Evolutionary conservation across 2,329 filamentous ascomycete genomes (phyloP).

Genomic region (Hypoxylon rubiginosum): DNA sequence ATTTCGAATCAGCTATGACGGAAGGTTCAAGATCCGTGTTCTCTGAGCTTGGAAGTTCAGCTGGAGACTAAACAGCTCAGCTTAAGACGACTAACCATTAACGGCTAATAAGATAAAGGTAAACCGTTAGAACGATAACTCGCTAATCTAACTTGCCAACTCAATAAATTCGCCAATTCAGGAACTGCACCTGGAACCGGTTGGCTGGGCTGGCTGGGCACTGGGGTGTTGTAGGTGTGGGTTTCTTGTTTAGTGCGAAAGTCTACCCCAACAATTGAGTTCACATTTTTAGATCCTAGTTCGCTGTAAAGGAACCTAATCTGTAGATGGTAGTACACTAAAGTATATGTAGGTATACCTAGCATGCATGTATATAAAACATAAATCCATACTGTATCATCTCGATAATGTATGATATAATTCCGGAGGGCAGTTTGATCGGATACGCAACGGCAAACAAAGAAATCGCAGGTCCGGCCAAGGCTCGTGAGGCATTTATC

Average conservation of each 20-base stretch:
- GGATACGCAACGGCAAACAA: background rate
- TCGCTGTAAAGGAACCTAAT: conserved; percentile 16
- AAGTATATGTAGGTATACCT: too few relatives aligned
- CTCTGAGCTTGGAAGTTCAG: conserved; percentile 14
- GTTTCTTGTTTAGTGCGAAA: conserved; percentile 29
- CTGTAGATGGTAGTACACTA: background rate
- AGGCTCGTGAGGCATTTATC: conserved; percentile 25
- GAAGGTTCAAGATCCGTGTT: background rate
- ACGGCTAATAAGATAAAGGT: background rate
- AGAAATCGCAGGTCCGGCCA: background rate
- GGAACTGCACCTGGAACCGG: conserved; percentile 29
- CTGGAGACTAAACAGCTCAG: conserved; percentile 7
- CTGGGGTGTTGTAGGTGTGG: conserved; percentile 1
- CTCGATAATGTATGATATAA: background rate
- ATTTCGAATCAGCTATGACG: conserved; percentile 11
- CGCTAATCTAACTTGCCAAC: conserved; percentile 23
- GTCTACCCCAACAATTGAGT: conserved; percentile 52
- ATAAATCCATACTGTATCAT: background rate
- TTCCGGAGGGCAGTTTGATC: background rate
- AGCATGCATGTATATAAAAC: background rate
- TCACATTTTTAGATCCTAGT: conserved; percentile 29
- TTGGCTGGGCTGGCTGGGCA: conserved; percentile 20
- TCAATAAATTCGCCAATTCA: conserved; percentile 31
- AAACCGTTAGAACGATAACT: background rate
- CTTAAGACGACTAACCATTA: conserved; percentile 11